Evolutionary conservation across 169 alveolate genomes (phyloP).

Genomic region (Cryptosporidium canis): DNA sequence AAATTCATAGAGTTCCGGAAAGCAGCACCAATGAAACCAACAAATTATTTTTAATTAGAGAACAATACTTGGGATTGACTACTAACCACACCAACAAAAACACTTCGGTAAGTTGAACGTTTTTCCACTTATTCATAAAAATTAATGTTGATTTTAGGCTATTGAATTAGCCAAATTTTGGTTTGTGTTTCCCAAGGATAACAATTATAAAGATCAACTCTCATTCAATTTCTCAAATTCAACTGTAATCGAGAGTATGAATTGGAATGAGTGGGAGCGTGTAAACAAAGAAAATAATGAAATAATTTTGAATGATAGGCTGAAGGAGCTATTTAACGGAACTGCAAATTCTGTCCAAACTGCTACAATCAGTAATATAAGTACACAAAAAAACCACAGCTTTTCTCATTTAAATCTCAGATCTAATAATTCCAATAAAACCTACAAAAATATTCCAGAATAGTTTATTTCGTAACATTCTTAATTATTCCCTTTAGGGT

Average conservation of each 20-base stretch:
- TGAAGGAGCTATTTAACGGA: not conserved
- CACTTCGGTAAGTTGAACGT: conserved; percentile 1
- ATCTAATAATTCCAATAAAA: too few species aligned
- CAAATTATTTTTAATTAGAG: conserved; percentile 15
- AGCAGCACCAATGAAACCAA: not conserved
- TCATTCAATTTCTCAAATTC: not conserved
- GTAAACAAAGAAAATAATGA: not conserved
- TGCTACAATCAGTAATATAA: too few species aligned
- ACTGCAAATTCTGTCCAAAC: too few species aligned
- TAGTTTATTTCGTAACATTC: too few species aligned
- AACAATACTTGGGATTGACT: conserved; percentile 31
- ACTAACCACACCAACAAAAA: not conserved
- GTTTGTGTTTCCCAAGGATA: not conserved
- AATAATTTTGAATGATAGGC: not conserved
- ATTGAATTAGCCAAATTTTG: not conserved
- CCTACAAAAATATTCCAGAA: too few species aligned
- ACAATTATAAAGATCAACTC: not conserved
- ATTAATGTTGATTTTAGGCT: not conserved
- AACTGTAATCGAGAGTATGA: not conserved
- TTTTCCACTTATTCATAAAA: not conserved
- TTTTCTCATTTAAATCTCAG: too few species aligned
- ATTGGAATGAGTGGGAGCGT: conserved; percentile 37
- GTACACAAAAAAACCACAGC: too few species aligned
- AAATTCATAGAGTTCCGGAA: conserved; percentile 19
- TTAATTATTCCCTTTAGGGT: too few species aligned